These are phyloP conservation scores for Microstegium vimineum DNA, from an alignment of 176 grass and related monocot species.

Conservation along the genomic window DNA sequence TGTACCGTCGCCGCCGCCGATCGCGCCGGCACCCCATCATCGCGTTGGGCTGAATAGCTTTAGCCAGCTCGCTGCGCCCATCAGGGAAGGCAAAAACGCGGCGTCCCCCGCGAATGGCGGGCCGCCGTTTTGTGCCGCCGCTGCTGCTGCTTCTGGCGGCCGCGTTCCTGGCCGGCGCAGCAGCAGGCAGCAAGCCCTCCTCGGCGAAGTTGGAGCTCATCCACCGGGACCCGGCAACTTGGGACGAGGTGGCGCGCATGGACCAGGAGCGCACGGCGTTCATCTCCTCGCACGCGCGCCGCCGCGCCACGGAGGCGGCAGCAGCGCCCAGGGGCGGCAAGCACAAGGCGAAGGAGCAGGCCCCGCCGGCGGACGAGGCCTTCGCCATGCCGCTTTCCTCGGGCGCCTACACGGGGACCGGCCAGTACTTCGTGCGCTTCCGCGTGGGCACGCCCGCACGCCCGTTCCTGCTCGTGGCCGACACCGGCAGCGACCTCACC, in stretches of 20 bases:
- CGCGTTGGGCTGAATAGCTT: background rate
- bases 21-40: background rate
- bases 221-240: background rate
- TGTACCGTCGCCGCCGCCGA: background rate
- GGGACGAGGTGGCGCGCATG: background rate
- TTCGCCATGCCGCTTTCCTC: constrained; percentile 80
- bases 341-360: background rate
- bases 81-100: background rate
- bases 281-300: constrained; percentile 29
- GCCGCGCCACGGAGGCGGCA: constrained; percentile 22
- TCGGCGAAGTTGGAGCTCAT: constrained; percentile 32
- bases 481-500: constrained; percentile 98
- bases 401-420: constrained; percentile 68
- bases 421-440: constrained; percentile 83
- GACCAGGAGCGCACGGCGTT: constrained; percentile 26
- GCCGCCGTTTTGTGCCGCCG: background rate
- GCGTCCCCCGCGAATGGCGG: constrained; percentile 35
- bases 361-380: background rate
- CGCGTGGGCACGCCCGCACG: constrained; percentile 84
- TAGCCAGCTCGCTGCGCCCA: background rate
- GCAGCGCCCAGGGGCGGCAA: background rate
- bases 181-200: constrained; percentile 9
- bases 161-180: background rate
- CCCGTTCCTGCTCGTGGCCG: constrained; percentile 70
- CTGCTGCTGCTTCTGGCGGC: background rate